Conservation (phyloP, 1,139 yeast species). For the Zhuliangozyma blackwelliae region DNA sequence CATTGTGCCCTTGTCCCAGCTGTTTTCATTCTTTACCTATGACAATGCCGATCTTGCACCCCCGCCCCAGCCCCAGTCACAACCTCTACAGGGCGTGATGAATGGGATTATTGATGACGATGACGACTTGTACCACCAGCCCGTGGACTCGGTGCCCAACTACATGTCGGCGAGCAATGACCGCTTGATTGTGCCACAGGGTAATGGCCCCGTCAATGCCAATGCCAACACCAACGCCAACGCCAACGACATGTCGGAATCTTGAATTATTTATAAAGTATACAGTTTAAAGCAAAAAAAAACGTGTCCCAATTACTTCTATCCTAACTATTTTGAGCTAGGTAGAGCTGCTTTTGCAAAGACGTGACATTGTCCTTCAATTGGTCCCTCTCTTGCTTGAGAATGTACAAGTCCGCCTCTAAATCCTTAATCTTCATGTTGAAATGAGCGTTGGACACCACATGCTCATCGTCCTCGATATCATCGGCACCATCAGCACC, state of each 20-base stretch:
- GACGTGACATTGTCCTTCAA: conserved; percentile 60
- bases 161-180: conserved; percentile 31
- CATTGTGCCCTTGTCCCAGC: conserved; percentile 1
- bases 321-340: conserved; percentile 17
- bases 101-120: neutral
- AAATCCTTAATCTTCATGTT: conserved; percentile 76
- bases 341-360: conserved; percentile 54
- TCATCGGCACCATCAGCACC: conserved; percentile 14
- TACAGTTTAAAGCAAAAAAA: too few species aligned
- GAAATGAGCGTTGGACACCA: conserved; percentile 59
- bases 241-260: neutral
- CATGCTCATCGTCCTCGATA: conserved; percentile 44
- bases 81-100: too few species aligned
- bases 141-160: conserved; percentile 35
- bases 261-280: too few species aligned
- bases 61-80: neutral
- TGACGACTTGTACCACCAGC: conserved; percentile 10
- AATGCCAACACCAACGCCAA: conserved; percentile 1
- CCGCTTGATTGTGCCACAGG: conserved; percentile 13
- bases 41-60: conserved; percentile 2
- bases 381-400: conserved; percentile 81
- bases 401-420: conserved; percentile 77
- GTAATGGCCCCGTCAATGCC: conserved; percentile 4
- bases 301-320: too few species aligned
- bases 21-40: conserved; percentile 7